Conservation (phyloP, 805 yeast genomes). For the Ogataea nitratoaversa region DNA sequence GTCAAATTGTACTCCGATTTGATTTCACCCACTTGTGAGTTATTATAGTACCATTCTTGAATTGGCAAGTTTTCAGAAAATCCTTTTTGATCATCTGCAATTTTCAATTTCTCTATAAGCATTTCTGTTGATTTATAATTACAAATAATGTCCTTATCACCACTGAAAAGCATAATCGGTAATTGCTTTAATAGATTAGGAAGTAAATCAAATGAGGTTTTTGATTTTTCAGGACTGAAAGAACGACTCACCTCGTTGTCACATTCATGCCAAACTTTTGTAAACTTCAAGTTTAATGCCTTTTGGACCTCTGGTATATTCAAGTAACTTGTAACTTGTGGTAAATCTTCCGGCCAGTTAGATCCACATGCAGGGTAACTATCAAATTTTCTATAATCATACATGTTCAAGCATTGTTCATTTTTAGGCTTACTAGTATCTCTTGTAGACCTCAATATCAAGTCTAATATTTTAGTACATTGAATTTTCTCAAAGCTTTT, state of each 20-base stretch:
- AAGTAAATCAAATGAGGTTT: constrained; percentile 62
- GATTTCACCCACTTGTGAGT: constrained; percentile 35
- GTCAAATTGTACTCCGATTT: constrained; percentile 65
- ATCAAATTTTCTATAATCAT: constrained; percentile 70
- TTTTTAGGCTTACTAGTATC: constrained; percentile 25
- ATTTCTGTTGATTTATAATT: constrained; percentile 73
- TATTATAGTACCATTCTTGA: constrained; percentile 43
- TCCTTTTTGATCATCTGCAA: constrained; percentile 64
- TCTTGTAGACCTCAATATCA: constrained; percentile 32
- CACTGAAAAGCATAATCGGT: constrained; percentile 74
- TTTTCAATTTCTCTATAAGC: constrained; percentile 50
- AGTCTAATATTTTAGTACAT: constrained; percentile 40
- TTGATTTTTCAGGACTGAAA: constrained; percentile 48
- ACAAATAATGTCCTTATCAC: constrained; percentile 86
- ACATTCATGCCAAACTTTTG: constrained; percentile 72
- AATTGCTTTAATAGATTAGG: constrained; percentile 57
- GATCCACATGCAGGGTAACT: constrained; percentile 82
- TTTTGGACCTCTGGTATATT: constrained; percentile 39
- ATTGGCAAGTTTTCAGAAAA: constrained; percentile 31
- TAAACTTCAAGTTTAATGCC: constrained; percentile 45
- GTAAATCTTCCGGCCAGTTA: constrained; percentile 81
- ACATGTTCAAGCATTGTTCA: constrained; percentile 72
- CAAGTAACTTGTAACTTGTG: constrained; percentile 47
- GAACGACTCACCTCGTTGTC: constrained; percentile 48
- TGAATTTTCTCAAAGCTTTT: constrained; percentile 23